Conservation (phyloP, 345 rosid genomes). For the Pistacia vera region DNA sequence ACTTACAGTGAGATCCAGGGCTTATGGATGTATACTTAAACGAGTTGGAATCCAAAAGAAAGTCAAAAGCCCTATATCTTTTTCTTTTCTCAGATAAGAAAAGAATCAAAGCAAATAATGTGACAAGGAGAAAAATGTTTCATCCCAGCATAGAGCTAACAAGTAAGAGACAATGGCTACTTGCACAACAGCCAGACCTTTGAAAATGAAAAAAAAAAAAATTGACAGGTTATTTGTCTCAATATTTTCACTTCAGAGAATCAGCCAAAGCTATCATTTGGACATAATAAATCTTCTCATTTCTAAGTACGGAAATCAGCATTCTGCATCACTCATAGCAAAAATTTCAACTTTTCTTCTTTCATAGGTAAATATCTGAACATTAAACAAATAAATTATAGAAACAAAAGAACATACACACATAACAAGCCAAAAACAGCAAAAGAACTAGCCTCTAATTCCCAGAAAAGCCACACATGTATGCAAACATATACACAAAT, state of each 20-base stretch:
- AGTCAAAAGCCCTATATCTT: neutral
- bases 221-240: neutral
- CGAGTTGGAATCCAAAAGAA: neutral
- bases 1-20: neutral
- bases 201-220: neutral
- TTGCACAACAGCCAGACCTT: neutral
- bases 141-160: neutral
- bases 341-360: neutral
- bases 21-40: neutral
- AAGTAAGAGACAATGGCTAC: neutral
- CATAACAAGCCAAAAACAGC: neutral
- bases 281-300: neutral
- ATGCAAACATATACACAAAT: neutral
- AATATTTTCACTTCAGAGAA: neutral
- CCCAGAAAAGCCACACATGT: neutral
- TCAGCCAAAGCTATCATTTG: neutral
- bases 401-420: neutral
- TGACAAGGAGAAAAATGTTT: neutral
- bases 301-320: neutral
- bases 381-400: neutral
- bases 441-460: slow-evolving; percentile 1
- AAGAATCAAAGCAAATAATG: neutral
- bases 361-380: neutral
- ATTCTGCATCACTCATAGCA: neutral
- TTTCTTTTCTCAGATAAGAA: neutral